Conservation (phyloP, 1,139 yeast genomes). For the Blastobotrys arbuscula region DNA sequence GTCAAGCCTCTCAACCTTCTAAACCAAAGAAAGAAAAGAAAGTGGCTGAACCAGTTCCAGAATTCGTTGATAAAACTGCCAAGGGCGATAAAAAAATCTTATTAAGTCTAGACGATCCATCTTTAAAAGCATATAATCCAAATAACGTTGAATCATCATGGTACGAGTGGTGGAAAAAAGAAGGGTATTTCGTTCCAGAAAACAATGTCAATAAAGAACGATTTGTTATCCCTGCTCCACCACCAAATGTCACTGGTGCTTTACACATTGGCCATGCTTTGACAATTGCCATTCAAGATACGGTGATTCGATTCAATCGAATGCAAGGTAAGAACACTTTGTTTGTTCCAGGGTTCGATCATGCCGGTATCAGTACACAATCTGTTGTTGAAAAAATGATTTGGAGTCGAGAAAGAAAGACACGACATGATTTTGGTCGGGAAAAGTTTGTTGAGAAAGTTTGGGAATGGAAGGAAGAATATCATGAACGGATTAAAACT, state of each 20-base stretch:
- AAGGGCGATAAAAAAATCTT: slow-evolving; percentile 89
- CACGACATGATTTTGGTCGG: slow-evolving; percentile 94
- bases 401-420: slow-evolving; percentile 81
- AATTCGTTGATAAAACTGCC: slow-evolving; percentile 72
- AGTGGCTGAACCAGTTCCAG: slow-evolving; percentile 71
- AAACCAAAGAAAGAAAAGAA: slow-evolving; percentile 72
- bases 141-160: slow-evolving; percentile 92
- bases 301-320: slow-evolving; percentile 88
- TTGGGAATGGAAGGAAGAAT: slow-evolving; percentile 98
- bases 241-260: slow-evolving; percentile 99
- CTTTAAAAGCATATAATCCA: slow-evolving; percentile 92
- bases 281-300: slow-evolving; percentile 91
- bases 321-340: slow-evolving; percentile 95
- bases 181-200: slow-evolving; percentile 83
- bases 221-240: slow-evolving; percentile 94
- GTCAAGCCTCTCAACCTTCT: slow-evolving; percentile 33
- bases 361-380: slow-evolving; percentile 98
- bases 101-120: slow-evolving; percentile 81
- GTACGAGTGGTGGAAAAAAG: slow-evolving; percentile 96
- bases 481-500: slow-evolving; percentile 75
- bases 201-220: slow-evolving; percentile 74
- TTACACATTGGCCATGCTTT: slow-evolving; percentile 98
- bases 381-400: slow-evolving; percentile 96
- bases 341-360: slow-evolving; percentile 95
- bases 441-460: slow-evolving; percentile 82